Evolutionary conservation across 805 yeast species (phyloP).

Genomic region (Candida hungchunana): DNA sequence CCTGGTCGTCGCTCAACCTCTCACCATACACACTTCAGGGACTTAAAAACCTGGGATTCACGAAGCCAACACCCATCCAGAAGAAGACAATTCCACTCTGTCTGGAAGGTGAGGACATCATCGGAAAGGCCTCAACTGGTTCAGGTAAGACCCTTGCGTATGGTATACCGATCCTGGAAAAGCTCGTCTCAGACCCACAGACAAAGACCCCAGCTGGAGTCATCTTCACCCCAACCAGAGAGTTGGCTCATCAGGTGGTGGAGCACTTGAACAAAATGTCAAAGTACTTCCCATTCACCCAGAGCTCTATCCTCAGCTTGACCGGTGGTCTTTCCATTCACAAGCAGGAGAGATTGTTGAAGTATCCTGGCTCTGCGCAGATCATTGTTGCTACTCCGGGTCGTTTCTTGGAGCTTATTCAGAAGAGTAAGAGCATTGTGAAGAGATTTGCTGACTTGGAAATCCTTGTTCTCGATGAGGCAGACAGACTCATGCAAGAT

Average conservation of each 20-base stretch:
- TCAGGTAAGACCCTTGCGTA: constrained; percentile 96
- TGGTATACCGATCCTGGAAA: constrained; percentile 87
- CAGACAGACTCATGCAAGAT: constrained; percentile 90
- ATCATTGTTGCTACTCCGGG: constrained; percentile 95
- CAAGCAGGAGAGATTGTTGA: constrained; percentile 80
- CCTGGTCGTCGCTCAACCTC: constrained; percentile 49
- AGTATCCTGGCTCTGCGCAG: constrained; percentile 60
- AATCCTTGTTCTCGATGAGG: constrained; percentile 81
- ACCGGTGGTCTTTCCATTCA: constrained; percentile 96
- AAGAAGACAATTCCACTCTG: constrained; percentile 69
- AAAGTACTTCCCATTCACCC: constrained; percentile 46
- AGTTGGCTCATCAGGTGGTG: constrained; percentile 89
- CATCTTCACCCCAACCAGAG: constrained; percentile 93
- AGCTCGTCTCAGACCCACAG: constrained; percentile 34
- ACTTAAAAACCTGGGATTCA: constrained; percentile 52
- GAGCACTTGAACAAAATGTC: constrained; percentile 64
- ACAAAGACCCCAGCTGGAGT: constrained; percentile 60
- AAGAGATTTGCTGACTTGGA: constrained; percentile 40
- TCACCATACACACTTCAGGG: constrained; percentile 60
- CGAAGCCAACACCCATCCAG: constrained; percentile 83
- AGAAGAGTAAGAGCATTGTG: constrained; percentile 47
- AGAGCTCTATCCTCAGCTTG: constrained; percentile 61
- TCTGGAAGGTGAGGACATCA: constrained; percentile 68
- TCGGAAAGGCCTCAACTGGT: constrained; percentile 97
- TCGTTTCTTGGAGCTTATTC: constrained; percentile 76